Conservation (phyloP, 2,329 filamentous ascomycete species). For the Conoideocrella luteorostrata region DNA sequence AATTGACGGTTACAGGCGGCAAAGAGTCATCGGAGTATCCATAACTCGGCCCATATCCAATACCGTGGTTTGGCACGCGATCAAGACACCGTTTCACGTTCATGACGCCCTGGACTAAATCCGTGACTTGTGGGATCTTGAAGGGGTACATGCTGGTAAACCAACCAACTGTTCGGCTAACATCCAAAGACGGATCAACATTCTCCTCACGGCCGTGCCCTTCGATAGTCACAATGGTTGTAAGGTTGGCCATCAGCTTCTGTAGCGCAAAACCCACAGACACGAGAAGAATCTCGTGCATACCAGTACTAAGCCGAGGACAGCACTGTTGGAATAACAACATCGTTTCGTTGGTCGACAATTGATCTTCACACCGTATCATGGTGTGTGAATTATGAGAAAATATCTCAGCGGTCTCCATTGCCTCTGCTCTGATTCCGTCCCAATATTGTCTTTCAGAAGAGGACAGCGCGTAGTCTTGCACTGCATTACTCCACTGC, state of each 20-base stretch:
- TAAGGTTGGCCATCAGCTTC: neutral
- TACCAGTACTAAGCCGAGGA: neutral
- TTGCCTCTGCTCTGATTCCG: neutral
- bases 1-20: conserved; percentile 1
- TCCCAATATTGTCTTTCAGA: neutral
- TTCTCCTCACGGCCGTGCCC: conserved; percentile 3
- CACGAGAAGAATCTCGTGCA: neutral
- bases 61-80: neutral
- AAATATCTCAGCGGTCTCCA: too few relatives aligned
- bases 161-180: conserved; percentile 1
- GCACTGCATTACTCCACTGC: neutral
- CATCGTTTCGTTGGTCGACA: neutral
- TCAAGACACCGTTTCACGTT: neutral
- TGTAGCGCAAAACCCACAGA: neutral
- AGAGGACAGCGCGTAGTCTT: neutral
- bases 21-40: neutral
- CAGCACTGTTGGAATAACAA: neutral
- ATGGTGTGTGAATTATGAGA: too few relatives aligned
- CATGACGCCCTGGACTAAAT: neutral
- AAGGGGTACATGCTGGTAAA: conserved; percentile 4
- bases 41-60: conserved; percentile 2
- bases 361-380: too few relatives aligned
- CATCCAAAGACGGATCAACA: conserved; percentile 1
- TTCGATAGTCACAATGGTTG: neutral
- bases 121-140: neutral